Evolutionary conservation across 108 stramenopile genomes (phyloP).

Genomic region (Skeletonema marinoi): DNA sequence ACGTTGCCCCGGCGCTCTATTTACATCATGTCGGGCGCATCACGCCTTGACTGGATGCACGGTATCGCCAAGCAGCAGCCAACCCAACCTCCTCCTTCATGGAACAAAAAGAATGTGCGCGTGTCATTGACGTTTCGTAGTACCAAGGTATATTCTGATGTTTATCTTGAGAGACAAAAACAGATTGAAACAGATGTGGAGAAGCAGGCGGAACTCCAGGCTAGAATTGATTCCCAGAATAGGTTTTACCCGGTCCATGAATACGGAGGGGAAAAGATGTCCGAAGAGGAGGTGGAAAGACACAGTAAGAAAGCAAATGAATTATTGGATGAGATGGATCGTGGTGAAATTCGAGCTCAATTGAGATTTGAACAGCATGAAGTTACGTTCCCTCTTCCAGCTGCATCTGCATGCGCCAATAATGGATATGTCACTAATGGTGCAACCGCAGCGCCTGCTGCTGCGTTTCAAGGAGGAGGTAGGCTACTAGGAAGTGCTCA

Average conservation of each 20-base stretch:
- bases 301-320: neutral
- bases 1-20: no score
- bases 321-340: neutral
- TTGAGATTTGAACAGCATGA: conserved; percentile 6
- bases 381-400: neutral
- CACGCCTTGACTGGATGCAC: no score
- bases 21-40: no score
- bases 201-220: neutral
- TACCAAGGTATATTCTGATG: conserved; percentile 1
- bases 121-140: neutral
- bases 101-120: no score
- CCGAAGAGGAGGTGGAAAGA: neutral
- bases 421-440: neutral
- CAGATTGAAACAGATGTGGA: neutral
- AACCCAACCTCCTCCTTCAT: no score
- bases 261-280: neutral
- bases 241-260: neutral
- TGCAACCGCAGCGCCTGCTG: neutral
- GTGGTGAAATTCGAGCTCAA: neutral
- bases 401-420: neutral
- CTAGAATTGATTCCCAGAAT: neutral
- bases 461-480: conserved; percentile 1
- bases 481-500: neutral
- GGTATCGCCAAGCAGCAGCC: no score
- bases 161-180: neutral